Evolutionary conservation across 208 protist genomes (phyloP).

Genomic region (Wallacemonas collosoma): DNA sequence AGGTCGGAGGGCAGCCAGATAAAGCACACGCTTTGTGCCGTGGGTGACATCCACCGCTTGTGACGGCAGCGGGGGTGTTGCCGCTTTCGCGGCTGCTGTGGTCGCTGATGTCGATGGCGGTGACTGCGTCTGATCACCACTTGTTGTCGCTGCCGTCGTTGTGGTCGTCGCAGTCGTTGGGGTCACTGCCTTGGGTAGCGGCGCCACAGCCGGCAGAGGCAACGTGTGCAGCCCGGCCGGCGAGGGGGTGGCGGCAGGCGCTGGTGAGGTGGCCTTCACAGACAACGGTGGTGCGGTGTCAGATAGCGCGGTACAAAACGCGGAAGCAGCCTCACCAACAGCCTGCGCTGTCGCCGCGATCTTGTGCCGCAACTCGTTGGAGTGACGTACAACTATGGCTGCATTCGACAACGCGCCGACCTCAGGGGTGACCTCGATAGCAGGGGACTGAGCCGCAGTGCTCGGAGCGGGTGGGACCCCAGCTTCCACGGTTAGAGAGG

Average conservation of each 20-base stretch:
- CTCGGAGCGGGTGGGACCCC: no score
- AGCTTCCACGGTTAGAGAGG: background rate
- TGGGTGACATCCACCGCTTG: background rate
- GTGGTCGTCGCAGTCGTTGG: background rate
- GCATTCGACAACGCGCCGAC: constrained; percentile 35
- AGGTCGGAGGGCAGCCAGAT: constrained; percentile 47
- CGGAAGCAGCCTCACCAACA: constrained; percentile 24
- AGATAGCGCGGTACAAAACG: constrained; percentile 25
- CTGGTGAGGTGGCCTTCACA: background rate
- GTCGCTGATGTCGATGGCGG: constrained; percentile 1
- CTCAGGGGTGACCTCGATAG: background rate
- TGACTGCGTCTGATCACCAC: background rate
- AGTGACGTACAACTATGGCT: constrained; percentile 58
- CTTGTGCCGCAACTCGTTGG: constrained; percentile 45
- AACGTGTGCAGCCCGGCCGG: background rate
- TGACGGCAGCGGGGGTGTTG: background rate
- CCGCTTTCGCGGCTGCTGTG: background rate
- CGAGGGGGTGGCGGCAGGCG: background rate
- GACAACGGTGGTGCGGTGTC: background rate
- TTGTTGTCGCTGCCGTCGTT: constrained; percentile 6
- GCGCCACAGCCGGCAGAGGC: background rate
- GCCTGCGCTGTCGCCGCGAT: constrained; percentile 25
- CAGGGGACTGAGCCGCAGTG: no score
- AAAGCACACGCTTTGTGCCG: constrained; percentile 22
- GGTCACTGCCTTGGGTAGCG: background rate